These are phyloP conservation scores for Aureobasidium mangrovei DNA, from an alignment of 2,329 filamentous ascomycete genomes.

Conservation along the genomic window DNA sequence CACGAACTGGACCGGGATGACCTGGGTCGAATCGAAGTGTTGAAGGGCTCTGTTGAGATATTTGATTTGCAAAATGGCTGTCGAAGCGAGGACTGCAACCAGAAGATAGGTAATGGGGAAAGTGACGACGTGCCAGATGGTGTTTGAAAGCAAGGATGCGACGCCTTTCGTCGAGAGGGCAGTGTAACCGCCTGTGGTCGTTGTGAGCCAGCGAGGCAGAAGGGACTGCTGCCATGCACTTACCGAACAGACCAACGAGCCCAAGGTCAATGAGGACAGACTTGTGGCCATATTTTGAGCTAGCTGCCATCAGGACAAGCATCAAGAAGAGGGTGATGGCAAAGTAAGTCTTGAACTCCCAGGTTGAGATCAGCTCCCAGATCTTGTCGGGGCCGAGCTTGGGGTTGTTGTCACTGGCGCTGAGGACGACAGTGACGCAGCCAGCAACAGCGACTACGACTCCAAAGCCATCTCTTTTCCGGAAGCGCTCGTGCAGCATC, in stretches of 20 bases:
- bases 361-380: conserved; percentile 76
- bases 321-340: conserved; percentile 69
- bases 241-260: conserved; percentile 87
- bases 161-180: conserved; percentile 93
- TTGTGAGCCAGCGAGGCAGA: neutral
- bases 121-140: conserved; percentile 76
- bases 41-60: conserved; percentile 89
- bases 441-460: conserved; percentile 80
- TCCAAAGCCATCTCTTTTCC: conserved; percentile 74
- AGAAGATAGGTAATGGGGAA: conserved; percentile 88
- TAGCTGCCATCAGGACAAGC: conserved; percentile 67
- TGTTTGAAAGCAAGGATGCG: conserved; percentile 87
- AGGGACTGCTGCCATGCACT: conserved; percentile 11
- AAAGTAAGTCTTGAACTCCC: conserved; percentile 87
- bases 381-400: conserved; percentile 87
- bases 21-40: conserved; percentile 91
- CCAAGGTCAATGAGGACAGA: conserved; percentile 89
- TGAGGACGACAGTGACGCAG: conserved; percentile 86
- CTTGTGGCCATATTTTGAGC: conserved; percentile 71
- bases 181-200: conserved; percentile 71
- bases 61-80: conserved; percentile 92
- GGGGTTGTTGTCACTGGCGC: conserved; percentile 78
- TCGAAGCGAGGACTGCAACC: conserved; percentile 67
- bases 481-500: conserved; percentile 85
- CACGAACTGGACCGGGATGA: conserved; percentile 96